Percentiles rank a stretch among this genome's conserved stretches.
phyloP scores from a whole-genome alignment of 768 basidiomycete genomes.

The Suillus tomentosus region DNA sequence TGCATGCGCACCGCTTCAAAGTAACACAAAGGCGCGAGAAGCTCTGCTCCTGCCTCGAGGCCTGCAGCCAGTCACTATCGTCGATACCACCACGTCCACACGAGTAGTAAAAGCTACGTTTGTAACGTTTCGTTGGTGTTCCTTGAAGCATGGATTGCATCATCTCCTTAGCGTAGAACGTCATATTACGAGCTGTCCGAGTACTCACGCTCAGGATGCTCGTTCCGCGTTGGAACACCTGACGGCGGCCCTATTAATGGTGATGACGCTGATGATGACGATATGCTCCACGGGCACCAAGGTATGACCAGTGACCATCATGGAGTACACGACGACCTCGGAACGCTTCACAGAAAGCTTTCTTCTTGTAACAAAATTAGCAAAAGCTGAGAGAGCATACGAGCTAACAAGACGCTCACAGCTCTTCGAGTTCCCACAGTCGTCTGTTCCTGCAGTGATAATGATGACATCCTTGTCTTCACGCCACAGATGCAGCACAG shows the following conservation, averaged over 20 bases:
- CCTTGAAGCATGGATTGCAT: conserved; percentile 9
- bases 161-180: conserved; percentile 21
- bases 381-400: background rate
- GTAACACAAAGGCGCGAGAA: conserved; percentile 6
- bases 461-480: background rate
- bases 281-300: background rate
- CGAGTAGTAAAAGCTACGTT: background rate
- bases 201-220: conserved; percentile 10
- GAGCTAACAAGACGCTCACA: background rate
- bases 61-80: conserved; percentile 13
- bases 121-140: conserved; percentile 5
- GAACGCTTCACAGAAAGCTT: background rate
- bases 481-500: background rate
- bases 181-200: conserved; percentile 13
- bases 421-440: background rate
- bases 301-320: background rate
- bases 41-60: conserved; percentile 20
- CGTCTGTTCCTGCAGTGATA: background rate
- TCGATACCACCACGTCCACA: conserved; percentile 7
- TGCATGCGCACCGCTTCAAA: conserved; percentile 8
- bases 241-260: too few relatives aligned
- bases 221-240: background rate
- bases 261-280: conserved; percentile 12
- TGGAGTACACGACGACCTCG: background rate
- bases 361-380: background rate